Evolutionary conservation across 331 rosid genomes (phyloP), one percentile per base, ranked within the genome.

Genomic region (Spiraea crenata): DNA sequence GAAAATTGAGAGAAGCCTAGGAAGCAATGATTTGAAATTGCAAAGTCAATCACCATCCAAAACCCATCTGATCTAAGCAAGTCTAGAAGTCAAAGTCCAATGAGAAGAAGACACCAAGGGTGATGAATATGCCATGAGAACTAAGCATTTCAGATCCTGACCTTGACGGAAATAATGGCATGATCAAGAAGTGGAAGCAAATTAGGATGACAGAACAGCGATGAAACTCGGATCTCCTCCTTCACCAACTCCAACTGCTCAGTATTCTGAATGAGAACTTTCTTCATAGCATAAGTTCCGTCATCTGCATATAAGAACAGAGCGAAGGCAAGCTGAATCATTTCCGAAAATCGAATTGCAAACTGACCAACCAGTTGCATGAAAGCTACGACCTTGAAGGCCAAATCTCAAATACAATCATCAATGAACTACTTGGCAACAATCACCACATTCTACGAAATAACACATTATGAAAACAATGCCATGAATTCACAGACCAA

Each of bases 151-250:
- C 42, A 49, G 73, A 63, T 71, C 38, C 72, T 61, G 70, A 93
- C 99, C 95, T 91, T 89, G 39, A 88, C 90, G 50, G 97, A 75
- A 73, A 93, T 91, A 60, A 91, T 83, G 52, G 99, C 97, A 82
- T 93, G 96, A 81, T 93, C 97, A 79, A 93, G 92, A 83, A 93
- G 99, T n/a, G 99, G 99, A 46, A 91, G 99, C 74, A 93, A 81
- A 83, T 91, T 93, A 13, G 95, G 92, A 74, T 93, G 99, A 82
- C 80, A 84, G 80, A 93, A 93, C 67, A 93, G 82, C 1, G 98
- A 93, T 8, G 97, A 93, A 71, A 90, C 92, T 20, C 88, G 99
- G 75, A 93, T 93, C 84, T 93, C 99, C 86, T 91, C 97, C 78
- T 84, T 91, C 60, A 93, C 97, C 83, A 89, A 72, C 82, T 84